Conservation (phyloP, 345 rosid genomes). For the Populus ilicifolia region DNA sequence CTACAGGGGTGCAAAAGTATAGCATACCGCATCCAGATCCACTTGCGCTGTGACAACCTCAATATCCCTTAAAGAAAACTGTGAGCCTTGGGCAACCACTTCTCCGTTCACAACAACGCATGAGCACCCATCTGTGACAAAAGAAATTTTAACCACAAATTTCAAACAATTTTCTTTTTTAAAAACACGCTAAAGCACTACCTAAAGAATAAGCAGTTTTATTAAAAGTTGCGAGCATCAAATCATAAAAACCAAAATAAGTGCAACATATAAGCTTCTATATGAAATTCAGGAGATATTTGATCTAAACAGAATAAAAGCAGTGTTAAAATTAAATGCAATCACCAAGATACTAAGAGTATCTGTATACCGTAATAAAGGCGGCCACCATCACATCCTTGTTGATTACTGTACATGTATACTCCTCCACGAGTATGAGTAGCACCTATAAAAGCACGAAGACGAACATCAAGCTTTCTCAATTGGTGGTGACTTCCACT, state of each 20-base stretch:
- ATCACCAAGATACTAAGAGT: neutral
- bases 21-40: conserved; percentile 84
- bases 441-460: conserved; percentile 69
- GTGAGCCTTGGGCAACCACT: conserved; percentile 85
- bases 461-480: conserved; percentile 76
- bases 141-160: neutral
- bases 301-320: neutral
- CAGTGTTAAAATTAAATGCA: neutral
- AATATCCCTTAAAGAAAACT: conserved; percentile 83
- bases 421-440: conserved; percentile 88
- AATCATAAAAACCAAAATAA: neutral
- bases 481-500: conserved; percentile 95
- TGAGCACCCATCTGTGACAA: conserved; percentile 72
- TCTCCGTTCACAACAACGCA: conserved; percentile 81
- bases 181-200: neutral
- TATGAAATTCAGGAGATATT: neutral
- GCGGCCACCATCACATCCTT: conserved; percentile 96
- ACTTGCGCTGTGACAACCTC: conserved; percentile 86
- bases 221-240: neutral
- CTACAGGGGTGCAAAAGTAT: conserved; percentile 1
- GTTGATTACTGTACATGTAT: conserved; percentile 95
- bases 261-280: neutral
- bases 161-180: neutral
- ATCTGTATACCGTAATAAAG: conserved; percentile 69
- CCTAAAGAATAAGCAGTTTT: neutral